Evolutionary conservation across 352 stramenopile species (phyloP).

Genomic region (Phytophthora boehmeriae): DNA sequence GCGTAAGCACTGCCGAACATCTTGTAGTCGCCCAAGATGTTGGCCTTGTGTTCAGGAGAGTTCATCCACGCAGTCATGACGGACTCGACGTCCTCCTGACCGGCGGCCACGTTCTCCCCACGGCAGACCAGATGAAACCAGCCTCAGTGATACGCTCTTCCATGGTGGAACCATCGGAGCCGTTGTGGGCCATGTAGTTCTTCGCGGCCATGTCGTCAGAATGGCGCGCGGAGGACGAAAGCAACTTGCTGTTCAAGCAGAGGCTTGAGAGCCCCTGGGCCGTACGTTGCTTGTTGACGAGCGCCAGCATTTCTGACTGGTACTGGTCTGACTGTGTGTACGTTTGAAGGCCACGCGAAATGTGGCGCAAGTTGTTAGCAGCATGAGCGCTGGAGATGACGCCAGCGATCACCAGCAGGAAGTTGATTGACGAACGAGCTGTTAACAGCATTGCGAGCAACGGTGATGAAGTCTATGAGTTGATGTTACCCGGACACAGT

Average conservation of each 20-base stretch:
- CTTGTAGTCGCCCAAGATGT: slow-evolving; percentile 44
- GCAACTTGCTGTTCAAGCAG: slow-evolving; percentile 43
- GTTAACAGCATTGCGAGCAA: slow-evolving; percentile 12
- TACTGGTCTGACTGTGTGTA: slow-evolving; percentile 30
- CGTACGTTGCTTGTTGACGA: slow-evolving; percentile 48
- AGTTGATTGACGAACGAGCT: slow-evolving; percentile 8
- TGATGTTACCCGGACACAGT: slow-evolving; percentile 4
- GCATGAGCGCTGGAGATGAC: slow-evolving; percentile 13
- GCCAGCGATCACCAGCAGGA: slow-evolving; percentile 14
- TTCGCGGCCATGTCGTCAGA: slow-evolving; percentile 43
- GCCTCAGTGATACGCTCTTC: slow-evolving; percentile 39
- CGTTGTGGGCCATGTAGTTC: slow-evolving; percentile 55
- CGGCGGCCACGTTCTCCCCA: slow-evolving; percentile 59
- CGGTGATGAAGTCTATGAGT: neutral
- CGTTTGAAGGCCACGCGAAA: slow-evolving; percentile 18
- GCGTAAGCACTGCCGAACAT: slow-evolving; percentile 33
- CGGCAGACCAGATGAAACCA: slow-evolving; percentile 50
- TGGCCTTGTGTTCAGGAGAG: slow-evolving; percentile 47
- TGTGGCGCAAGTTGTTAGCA: slow-evolving; percentile 13
- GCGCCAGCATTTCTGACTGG: slow-evolving; percentile 22
- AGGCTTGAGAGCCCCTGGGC: slow-evolving; percentile 35
- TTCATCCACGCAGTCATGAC: slow-evolving; percentile 64
- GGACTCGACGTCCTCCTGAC: slow-evolving; percentile 38
- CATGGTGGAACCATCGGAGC: slow-evolving; percentile 46
- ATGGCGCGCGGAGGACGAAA: slow-evolving; percentile 13